These are phyloP conservation scores for Rhodotorula mucilaginosa DNA, from an alignment of 1,284 basidiomycete genomes.

Conservation along the genomic window DNA sequence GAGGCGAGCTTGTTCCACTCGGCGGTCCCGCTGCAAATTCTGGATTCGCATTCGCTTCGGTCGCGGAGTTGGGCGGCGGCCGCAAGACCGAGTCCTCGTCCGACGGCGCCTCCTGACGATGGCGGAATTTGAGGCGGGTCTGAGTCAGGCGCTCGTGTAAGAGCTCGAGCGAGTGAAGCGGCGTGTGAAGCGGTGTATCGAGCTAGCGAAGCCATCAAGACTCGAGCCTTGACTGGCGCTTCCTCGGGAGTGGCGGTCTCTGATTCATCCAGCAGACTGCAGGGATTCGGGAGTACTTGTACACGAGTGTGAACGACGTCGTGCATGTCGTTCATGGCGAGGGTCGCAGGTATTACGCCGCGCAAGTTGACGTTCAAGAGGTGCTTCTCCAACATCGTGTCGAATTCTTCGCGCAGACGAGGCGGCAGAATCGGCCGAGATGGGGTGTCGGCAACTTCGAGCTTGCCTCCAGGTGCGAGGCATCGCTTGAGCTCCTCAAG, in stretches of 20 bases:
- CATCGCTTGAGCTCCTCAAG: neutral
- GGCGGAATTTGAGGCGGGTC: no score
- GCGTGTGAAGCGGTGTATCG: no score
- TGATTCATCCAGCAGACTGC: neutral
- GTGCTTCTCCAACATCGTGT: neutral
- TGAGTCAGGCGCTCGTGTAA: no score
- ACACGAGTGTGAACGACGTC: neutral
- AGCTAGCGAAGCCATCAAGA: no score
- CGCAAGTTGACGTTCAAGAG: neutral
- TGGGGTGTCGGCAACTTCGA: neutral
- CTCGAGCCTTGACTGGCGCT: no score
- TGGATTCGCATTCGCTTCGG: neutral
- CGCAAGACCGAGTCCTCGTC: neutral
- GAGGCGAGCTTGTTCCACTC: neutral
- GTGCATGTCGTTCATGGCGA: slow-evolving; percentile 4
- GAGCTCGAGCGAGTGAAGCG: no score
- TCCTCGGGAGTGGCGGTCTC: neutral
- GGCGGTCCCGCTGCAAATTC: neutral
- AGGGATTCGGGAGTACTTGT: neutral
- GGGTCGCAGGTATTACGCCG: neutral
- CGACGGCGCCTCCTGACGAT: neutral
- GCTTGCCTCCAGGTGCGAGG: neutral
- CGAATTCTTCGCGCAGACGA: neutral
- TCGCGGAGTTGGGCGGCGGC: no score
- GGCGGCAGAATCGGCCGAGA: neutral